Evolutionary conservation across 768 basidiomycete species (phyloP).

Genomic region (Gelatoporia subvermispora): DNA sequence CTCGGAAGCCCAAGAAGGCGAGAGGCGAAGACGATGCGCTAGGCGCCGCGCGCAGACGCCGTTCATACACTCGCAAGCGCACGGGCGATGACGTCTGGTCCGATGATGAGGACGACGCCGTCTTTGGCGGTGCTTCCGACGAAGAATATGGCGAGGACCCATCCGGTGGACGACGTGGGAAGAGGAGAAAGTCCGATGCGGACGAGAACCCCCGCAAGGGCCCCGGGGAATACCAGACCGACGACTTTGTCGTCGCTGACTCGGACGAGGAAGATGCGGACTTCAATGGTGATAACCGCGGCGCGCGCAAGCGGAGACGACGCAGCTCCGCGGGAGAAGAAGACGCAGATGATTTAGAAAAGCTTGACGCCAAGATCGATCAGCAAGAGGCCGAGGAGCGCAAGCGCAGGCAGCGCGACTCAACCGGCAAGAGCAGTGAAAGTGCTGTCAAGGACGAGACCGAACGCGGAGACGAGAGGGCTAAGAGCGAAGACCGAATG

Average conservation of each 20-base stretch:
- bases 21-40: slow-evolving; percentile 44
- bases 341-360: slow-evolving; percentile 63
- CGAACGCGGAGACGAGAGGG: slow-evolving; percentile 24
- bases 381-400: slow-evolving; percentile 50
- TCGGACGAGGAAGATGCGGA: slow-evolving; percentile 62
- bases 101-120: slow-evolving; percentile 65
- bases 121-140: slow-evolving; percentile 28
- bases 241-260: slow-evolving; percentile 82
- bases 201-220: slow-evolving; percentile 41
- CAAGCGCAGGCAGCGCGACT: slow-evolving; percentile 34
- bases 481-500: slow-evolving; percentile 46
- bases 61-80: slow-evolving; percentile 36
- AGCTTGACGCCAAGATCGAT: slow-evolving; percentile 62
- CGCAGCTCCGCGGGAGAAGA: slow-evolving; percentile 23
- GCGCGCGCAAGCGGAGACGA: slow-evolving; percentile 8
- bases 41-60: slow-evolving; percentile 44
- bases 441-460: slow-evolving; percentile 27
- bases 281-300: slow-evolving; percentile 8
- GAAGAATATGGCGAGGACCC: slow-evolving; percentile 57
- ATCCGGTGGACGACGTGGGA: slow-evolving; percentile 39
- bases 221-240: slow-evolving; percentile 72
- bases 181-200: slow-evolving; percentile 22
- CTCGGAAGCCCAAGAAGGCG: slow-evolving; percentile 60
- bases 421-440: slow-evolving; percentile 11
- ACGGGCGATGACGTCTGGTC: slow-evolving; percentile 50